Base-by-base conservation (phyloP, 192 early-diverging fungal species). In the Linderina pennispora region DNA sequence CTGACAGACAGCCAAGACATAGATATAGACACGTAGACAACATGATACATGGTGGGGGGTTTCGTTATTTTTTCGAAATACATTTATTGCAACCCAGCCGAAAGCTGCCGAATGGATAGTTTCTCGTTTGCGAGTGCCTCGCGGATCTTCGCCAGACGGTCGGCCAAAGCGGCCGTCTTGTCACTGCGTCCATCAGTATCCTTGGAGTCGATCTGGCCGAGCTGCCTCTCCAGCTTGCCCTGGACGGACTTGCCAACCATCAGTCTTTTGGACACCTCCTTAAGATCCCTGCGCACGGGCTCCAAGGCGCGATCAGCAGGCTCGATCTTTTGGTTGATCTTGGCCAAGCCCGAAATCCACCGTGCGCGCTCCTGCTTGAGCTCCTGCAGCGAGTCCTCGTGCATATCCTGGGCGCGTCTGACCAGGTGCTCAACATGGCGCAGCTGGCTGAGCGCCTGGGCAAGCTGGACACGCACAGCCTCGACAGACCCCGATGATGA, bases 331-430 rank as follows among this genome's bases (percentile, higher is more conserved):
- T 37, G 45, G 8, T 23, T 36, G 23, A 33, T 36, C 32, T 40
- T 35, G 8, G 50, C 25, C 11, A 58, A 42, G 2, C 19, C 36
- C 2, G 35, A 46, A 45, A 37, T 46, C 50, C 41, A 58, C 15
- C 14, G 35, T 3, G 52, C 35, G 11, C 57, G 47, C 19, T 56
- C 44, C 9, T 34, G 35, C 15, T 55, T 48, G 11, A 67, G 57
- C 36, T 43, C 51, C 35, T 51, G 57, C 18, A 56, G 28, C 3
- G 23, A 34, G 0, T 52, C 53, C 17, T 48, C 58, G n/a, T 54
- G 38, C 3, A 23, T 23, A 22, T 49, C 38, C 20, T 40, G 63
- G 15, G 35, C 28, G 10, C 33, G 22, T 19, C 49, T 50, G 23
- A 42, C 53, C 15, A 40, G 38, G 3, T n/a, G 9, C 36, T 59